Evolutionary conservation across 257 asterid genomes (phyloP).

Genomic region (Anisodus tanguticus): DNA sequence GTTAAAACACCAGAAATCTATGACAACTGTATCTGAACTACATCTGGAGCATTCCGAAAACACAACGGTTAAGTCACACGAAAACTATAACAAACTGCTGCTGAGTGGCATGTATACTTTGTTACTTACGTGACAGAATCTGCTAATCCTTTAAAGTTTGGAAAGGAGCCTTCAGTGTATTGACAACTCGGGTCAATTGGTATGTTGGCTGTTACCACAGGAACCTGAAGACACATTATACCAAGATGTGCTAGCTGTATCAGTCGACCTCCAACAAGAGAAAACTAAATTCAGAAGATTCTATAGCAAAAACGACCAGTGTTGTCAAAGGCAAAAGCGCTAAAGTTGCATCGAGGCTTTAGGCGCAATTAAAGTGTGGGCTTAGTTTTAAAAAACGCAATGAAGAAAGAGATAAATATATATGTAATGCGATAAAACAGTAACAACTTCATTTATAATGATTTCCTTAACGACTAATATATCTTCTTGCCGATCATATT

Average conservation of each 20-base stretch:
- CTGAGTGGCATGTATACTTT: constrained; percentile 23
- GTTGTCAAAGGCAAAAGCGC: neutral
- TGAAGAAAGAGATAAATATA: neutral
- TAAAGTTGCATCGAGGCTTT: neutral
- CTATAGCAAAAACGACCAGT: neutral
- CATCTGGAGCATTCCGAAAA: neutral
- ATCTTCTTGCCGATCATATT: neutral
- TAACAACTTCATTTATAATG: neutral
- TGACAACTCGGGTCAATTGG: constrained; percentile 90
- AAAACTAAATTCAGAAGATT: constrained; percentile 21
- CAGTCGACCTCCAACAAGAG: neutral
- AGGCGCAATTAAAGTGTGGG: neutral
- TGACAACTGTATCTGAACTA: constrained; percentile 11
- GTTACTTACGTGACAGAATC: constrained; percentile 88
- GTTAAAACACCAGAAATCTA: neutral
- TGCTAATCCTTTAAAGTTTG: constrained; percentile 86
- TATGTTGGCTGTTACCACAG: constrained; percentile 86
- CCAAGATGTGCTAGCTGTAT: constrained; percentile 13
- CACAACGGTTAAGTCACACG: neutral
- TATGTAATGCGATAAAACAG: neutral
- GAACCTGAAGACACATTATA: constrained; percentile 67
- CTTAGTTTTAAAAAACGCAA: neutral
- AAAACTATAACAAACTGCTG: neutral
- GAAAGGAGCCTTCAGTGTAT: constrained; percentile 83
- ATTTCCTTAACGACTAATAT: neutral